Conservation (phyloP, 1,284 basidiomycete species). For the Rhodotorula sp. region DNA sequence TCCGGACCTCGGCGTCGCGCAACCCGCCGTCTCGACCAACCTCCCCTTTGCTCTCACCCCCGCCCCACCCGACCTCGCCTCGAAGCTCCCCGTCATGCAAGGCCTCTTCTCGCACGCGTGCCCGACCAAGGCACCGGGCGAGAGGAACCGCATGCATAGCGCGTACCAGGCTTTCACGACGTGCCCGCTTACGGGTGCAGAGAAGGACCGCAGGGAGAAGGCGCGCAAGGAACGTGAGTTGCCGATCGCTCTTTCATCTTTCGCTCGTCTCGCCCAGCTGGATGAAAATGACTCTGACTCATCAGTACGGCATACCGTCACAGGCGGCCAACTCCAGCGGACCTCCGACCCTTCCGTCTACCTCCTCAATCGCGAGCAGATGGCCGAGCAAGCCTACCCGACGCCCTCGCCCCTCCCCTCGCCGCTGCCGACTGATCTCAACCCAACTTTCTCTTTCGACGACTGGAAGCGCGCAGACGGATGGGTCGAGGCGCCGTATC, state of each 20-base stretch:
- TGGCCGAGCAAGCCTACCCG: conserved; percentile 88
- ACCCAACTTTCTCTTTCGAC: conserved; percentile 27
- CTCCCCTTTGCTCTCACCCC: conserved; percentile 51
- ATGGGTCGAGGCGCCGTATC: conserved; percentile 67
- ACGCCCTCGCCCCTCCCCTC: conserved; percentile 77
- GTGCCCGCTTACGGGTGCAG: conserved; percentile 71
- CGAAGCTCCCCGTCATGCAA: conserved; percentile 69
- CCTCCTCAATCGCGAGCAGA: conserved; percentile 73
- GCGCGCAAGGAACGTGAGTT: conserved; percentile 62
- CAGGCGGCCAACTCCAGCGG: conserved; percentile 31
- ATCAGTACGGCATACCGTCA: background rate
- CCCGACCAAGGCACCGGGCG: conserved; percentile 85
- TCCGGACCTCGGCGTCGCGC: conserved; percentile 62
- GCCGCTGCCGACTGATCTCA: conserved; percentile 63
- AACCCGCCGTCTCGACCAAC: conserved; percentile 63
- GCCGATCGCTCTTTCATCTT: background rate
- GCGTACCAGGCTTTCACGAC: conserved; percentile 77
- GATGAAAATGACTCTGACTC: background rate
- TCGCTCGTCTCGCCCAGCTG: background rate
- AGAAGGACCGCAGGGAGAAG: conserved; percentile 65
- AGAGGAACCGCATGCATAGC: conserved; percentile 78
- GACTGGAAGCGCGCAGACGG: conserved; percentile 47
- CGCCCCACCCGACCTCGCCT: conserved; percentile 38
- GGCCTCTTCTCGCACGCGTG: conserved; percentile 85
- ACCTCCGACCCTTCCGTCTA: conserved; percentile 67